Conservation (phyloP, 2,329 filamentous ascomycete genomes). For the Trichocomaceae sp. region DNA sequence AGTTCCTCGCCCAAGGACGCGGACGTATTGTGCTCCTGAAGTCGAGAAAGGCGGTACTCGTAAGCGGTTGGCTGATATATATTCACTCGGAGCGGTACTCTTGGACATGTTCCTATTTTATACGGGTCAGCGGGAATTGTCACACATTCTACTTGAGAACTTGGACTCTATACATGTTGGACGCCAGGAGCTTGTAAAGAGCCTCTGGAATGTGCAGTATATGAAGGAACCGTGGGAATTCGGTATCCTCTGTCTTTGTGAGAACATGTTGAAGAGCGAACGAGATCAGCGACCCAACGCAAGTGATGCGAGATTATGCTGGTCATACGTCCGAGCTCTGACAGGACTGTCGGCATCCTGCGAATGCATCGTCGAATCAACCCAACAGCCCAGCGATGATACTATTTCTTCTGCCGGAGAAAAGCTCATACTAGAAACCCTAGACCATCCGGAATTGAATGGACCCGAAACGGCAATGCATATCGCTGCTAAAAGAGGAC, state of each 20-base stretch:
- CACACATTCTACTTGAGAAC: too few relatives aligned
- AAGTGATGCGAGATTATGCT: neutral
- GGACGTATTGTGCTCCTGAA: too few relatives aligned
- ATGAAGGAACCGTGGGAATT: neutral
- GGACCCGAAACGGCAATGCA: neutral
- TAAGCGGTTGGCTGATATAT: too few relatives aligned
- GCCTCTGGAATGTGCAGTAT: too few relatives aligned
- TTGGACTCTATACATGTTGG: too few relatives aligned
- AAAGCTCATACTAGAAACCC: neutral
- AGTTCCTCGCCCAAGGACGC: too few relatives aligned
- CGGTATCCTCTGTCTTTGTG: neutral
- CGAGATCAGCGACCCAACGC: neutral
- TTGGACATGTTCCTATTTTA: too few relatives aligned
- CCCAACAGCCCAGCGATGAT: neutral
- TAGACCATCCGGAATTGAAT: neutral
- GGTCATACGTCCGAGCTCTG: neutral
- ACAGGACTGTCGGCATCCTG: neutral
- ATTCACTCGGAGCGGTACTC: too few relatives aligned
- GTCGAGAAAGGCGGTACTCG: too few relatives aligned
- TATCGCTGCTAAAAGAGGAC: neutral
- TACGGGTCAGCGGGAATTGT: too few relatives aligned
- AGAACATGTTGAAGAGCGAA: neutral
- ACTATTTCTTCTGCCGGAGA: neutral
- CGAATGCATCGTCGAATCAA: neutral
- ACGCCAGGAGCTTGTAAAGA: too few relatives aligned